A percentile compares a stretch with the other conserved stretches of the same genome.
phyloP scores from a whole-genome alignment of 2,329 filamentous ascomycete genomes.

The Fonsecaea monophora region DNA sequence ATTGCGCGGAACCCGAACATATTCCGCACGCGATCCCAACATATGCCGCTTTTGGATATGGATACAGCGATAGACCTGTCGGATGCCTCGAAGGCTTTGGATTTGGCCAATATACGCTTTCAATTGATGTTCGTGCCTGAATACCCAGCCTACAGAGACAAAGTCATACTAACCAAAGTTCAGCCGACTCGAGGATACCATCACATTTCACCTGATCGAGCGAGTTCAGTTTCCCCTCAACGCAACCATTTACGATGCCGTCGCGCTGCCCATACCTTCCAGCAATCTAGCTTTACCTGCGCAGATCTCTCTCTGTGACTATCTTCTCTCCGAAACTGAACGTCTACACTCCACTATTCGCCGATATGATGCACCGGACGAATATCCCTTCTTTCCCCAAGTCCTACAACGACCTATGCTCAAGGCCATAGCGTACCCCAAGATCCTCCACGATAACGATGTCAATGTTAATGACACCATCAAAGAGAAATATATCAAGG shows the following conservation, averaged over 20 bases:
- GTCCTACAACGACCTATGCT: slow-evolving; percentile 80
- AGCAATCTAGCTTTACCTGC: slow-evolving; percentile 82
- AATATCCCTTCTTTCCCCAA: slow-evolving; percentile 94
- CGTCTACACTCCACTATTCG: slow-evolving; percentile 89
- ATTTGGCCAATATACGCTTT: slow-evolving; percentile 89
- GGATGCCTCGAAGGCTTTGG: slow-evolving; percentile 82
- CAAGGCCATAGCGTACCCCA: slow-evolving; percentile 85
- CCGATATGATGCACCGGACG: slow-evolving; percentile 93
- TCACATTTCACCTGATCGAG: slow-evolving; percentile 96
- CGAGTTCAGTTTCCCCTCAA: slow-evolving; percentile 97
- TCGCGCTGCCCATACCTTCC: slow-evolving; percentile 78
- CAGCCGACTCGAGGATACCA: slow-evolving; percentile 96
- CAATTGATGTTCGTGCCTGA: slow-evolving; percentile 76
- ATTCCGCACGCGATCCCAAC: slow-evolving; percentile 5
- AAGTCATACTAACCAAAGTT: slow-evolving; percentile 27
- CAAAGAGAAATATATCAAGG: slow-evolving; percentile 80
- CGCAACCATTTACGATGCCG: slow-evolving; percentile 80
- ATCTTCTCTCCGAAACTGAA: slow-evolving; percentile 90
- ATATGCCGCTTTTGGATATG: slow-evolving; percentile 63
- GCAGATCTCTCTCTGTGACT: slow-evolving; percentile 95
- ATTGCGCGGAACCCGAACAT: not conserved
- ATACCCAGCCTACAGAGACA: not conserved
- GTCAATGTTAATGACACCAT: slow-evolving; percentile 91
- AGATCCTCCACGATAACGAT: slow-evolving; percentile 83
- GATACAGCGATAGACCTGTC: slow-evolving; percentile 88